A percentile compares a stretch with the other conserved stretches of the same genome.
Evolutionary conservation across 371 early-diverging fungal species (phyloP).

Genomic region (Phascolomyces articulosus): DNA sequence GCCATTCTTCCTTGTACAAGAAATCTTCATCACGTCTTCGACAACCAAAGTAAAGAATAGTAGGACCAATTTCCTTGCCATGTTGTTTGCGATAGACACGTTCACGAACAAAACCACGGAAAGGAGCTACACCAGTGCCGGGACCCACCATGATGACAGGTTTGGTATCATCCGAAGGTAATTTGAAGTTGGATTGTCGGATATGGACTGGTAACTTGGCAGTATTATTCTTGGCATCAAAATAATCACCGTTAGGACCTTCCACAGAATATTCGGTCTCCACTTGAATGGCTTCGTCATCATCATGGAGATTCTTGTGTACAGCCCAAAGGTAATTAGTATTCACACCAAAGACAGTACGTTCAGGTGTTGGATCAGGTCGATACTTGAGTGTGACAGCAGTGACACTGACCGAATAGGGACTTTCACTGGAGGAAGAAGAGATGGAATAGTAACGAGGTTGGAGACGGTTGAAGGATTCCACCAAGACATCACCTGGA

Average conservation of each 20-base stretch:
- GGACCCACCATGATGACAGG: constrained; percentile 96
- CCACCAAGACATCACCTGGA: constrained; percentile 70
- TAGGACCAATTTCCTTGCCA: constrained; percentile 67
- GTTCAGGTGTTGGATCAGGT: constrained; percentile 44
- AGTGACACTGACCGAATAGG: constrained; percentile 75
- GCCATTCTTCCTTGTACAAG: constrained; percentile 85
- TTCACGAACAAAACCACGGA: constrained; percentile 89
- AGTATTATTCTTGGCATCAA: constrained; percentile 16
- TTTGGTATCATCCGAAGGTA: constrained; percentile 70
- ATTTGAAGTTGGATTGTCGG: constrained; percentile 79
- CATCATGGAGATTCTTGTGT: constrained; percentile 25
- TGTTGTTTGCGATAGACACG: constrained; percentile 62
- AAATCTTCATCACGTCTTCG: constrained; percentile 78
- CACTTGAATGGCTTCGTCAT: constrained; percentile 29
- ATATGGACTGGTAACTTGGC: constrained; percentile 79
- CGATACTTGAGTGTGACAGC: constrained; percentile 85
- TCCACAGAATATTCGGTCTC: constrained; percentile 25
- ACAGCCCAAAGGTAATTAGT: constrained; percentile 69
- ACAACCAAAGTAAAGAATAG: constrained; percentile 91
- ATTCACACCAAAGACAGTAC: constrained; percentile 67
- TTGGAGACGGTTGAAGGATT: constrained; percentile 77
- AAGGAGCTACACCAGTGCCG: constrained; percentile 96
- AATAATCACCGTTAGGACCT: constrained; percentile 40
- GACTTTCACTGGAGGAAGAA: constrained; percentile 71
- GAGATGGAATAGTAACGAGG: constrained; percentile 94